These are phyloP conservation scores for Thermochaetoides thermophila DNA, from an alignment of 495 filamentous ascomycete genomes.

Conservation along the genomic window DNA sequence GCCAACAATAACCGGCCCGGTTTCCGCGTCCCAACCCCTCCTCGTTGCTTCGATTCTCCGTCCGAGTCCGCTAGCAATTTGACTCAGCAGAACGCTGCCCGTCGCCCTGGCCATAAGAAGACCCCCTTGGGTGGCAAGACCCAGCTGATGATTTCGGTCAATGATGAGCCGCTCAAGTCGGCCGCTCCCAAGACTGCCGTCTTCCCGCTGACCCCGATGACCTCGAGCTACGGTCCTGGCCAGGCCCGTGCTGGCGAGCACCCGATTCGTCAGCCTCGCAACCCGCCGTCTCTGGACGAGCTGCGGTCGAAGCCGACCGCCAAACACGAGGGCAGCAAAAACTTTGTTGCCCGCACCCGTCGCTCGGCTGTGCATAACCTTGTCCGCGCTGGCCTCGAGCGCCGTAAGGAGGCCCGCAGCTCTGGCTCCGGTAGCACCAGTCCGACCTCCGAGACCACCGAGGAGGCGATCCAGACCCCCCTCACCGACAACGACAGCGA, in stretches of 20 bases:
- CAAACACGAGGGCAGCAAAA: constrained; percentile 94
- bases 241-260: constrained; percentile 89
- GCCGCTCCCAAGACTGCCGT: constrained; percentile 61
- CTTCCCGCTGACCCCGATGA: constrained; percentile 67
- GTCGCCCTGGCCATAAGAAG: constrained; percentile 89
- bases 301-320: constrained; percentile 79
- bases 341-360: constrained; percentile 87
- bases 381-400: constrained; percentile 77
- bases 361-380: constrained; percentile 83
- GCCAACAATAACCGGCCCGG: constrained; percentile 33
- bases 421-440: constrained; percentile 71
- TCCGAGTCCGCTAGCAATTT: constrained; percentile 51
- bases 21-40: constrained; percentile 51
- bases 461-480: constrained; percentile 53
- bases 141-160: constrained; percentile 39
- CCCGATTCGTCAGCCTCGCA: constrained; percentile 82
- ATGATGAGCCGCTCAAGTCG: constrained; percentile 40
- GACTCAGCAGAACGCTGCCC: constrained; percentile 68
- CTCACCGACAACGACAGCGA: constrained; percentile 69
- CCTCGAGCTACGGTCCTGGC: constrained; percentile 76
- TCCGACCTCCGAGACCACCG: constrained; percentile 68
- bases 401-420: constrained; percentile 51
- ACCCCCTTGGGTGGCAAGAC: constrained; percentile 48
- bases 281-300: constrained; percentile 84
- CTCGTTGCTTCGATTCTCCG: constrained; percentile 44